A percentile compares a stretch with the other conserved stretches of the same genome.
Evolutionary conservation across 495 filamentous ascomycete genomes (phyloP).

Genomic region (Penicillium verhagenii): DNA sequence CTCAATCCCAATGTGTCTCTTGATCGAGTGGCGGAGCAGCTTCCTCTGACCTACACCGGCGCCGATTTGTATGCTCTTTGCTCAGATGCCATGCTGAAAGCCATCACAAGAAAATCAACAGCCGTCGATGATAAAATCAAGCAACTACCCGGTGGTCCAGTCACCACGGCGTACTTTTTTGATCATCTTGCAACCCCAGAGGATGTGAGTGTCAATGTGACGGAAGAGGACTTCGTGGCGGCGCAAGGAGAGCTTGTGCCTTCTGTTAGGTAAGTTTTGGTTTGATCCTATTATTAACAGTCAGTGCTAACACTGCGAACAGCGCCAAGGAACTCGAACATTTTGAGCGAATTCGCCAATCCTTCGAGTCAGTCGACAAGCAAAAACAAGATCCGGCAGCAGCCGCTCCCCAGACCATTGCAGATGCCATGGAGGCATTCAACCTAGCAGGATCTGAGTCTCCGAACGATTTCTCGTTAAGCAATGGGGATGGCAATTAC

Average conservation of each 20-base stretch:
- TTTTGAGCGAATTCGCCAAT: constrained; percentile 77
- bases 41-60: constrained; percentile 96
- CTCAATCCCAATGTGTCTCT: constrained; percentile 76
- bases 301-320: constrained; percentile 20
- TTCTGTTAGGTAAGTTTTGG: constrained; percentile 63
- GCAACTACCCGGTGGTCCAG: constrained; percentile 49
- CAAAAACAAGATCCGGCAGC: constrained; percentile 33
- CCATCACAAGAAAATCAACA: constrained; percentile 85
- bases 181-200: constrained; percentile 82
- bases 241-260: constrained; percentile 86
- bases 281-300: not conserved
- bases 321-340: constrained; percentile 90
- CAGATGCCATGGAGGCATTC: constrained; percentile 39
- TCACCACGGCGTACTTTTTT: constrained; percentile 90
- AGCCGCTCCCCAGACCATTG: constrained; percentile 36
- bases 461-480: constrained; percentile 22
- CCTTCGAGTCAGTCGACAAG: constrained; percentile 66
- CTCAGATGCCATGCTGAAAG: constrained; percentile 98
- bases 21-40: constrained; percentile 63
- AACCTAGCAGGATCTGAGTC: constrained; percentile 23
- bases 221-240: constrained; percentile 78
- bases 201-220: constrained; percentile 83
- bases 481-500: constrained; percentile 31
- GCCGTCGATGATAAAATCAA: constrained; percentile 83
- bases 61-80: constrained; percentile 96